Evolutionary conservation across 1,139 yeast species (phyloP), one percentile per base, ranked within the genome.

Genomic region (Suzukiozyma palmioleophila): DNA sequence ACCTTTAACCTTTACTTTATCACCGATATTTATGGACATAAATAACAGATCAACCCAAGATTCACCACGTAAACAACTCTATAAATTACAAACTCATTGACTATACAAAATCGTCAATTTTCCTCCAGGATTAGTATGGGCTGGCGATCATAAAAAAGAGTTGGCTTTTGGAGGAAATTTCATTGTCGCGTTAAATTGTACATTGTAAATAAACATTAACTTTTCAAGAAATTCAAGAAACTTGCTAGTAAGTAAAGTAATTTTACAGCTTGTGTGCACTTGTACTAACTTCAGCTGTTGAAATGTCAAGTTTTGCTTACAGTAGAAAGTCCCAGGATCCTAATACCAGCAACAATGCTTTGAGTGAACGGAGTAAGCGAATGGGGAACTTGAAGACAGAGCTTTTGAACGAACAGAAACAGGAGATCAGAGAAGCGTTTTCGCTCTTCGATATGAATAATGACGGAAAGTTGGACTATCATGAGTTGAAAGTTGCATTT

Each of bases 371-470:
- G 61, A 61, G 43, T 52, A 64, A 31, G 54, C 59, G 34, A 32
- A 49, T 50, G 48, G 63, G 64, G 27, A 57, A 63, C 47, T 54
- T 78, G 49, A 78, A 78, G 51, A 69, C 68, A 34, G 95, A 88
- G 52, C 69, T 90, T 40, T 70, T 89, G 38, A 90, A 87, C 40
- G 97, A 90, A 53, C 97, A 92, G 59, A 83, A 84, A 50, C 94
- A 85, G 53, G 97, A 92, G 57, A 89, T 92, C 49, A 72, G 90
- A 46, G 97, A 92, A 57, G 98, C 97, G 49, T 94, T 94, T 58
- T 79, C 85, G 38, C 70, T 92, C 33, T 94, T 94, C 60, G 98
- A 92, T 55, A 84, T 88, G 82, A 88, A 92, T 58, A 82, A 81
- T 42, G 98, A 92, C 59, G 96, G 96, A 11, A 77, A 75, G 46